Evolutionary conservation across 108 stramenopile genomes (phyloP).

Genomic region (Pseudonitzschia multiseries): DNA sequence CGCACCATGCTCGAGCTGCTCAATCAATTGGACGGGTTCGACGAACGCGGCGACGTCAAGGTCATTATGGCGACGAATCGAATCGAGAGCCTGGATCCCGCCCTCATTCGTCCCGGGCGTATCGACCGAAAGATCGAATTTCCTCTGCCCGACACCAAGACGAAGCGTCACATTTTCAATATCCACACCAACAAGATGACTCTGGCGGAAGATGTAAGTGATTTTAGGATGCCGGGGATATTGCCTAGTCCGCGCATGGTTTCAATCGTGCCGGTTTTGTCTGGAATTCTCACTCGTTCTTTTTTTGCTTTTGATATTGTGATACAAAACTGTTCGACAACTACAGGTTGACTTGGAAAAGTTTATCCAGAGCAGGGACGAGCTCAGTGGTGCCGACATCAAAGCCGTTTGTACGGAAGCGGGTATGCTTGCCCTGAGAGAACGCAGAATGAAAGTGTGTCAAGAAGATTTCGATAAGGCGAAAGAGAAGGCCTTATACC

Average conservation of each 20-base stretch:
- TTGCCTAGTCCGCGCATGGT: too few relatives aligned
- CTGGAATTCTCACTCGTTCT: neutral
- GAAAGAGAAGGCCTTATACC: slow-evolving; percentile 98
- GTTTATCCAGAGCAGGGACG: slow-evolving; percentile 98
- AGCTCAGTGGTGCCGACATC: slow-evolving; percentile 98
- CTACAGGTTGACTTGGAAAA: slow-evolving; percentile 87
- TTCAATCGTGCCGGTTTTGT: too few relatives aligned
- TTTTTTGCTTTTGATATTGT: neutral
- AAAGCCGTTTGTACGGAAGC: slow-evolving; percentile 99
- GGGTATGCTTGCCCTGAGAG: slow-evolving; percentile 97
- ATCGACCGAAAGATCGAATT: slow-evolving; percentile 99
- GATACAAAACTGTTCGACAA: neutral
- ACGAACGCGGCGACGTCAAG: slow-evolving; percentile 98
- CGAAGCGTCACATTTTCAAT: slow-evolving; percentile 97
- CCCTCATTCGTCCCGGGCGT: slow-evolving; percentile 97
- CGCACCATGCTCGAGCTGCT: slow-evolving; percentile 99
- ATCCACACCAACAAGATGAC: slow-evolving; percentile 96
- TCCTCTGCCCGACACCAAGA: slow-evolving; percentile 96
- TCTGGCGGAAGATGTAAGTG: slow-evolving; percentile 86
- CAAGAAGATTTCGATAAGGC: slow-evolving; percentile 98
- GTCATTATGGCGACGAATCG: slow-evolving; percentile 99
- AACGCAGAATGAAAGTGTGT: slow-evolving; percentile 98
- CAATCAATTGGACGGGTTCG: slow-evolving; percentile 99
- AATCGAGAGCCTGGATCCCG: slow-evolving; percentile 98
- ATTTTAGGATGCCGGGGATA: neutral